Conservation (phyloP, 441 rosid species). For the Aleurites moluccanus region DNA sequence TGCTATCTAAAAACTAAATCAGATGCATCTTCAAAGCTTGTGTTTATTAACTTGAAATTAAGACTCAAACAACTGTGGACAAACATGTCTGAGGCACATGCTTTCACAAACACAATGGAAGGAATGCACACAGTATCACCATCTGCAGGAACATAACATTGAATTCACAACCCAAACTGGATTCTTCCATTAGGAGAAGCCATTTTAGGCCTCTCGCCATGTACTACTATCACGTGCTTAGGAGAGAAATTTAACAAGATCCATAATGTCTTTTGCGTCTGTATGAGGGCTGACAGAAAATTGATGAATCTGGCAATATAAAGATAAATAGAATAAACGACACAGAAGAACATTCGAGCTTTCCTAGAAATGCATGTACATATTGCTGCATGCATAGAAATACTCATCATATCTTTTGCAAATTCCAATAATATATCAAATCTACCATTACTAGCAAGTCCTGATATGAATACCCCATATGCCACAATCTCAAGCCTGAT, state of each 20-base stretch:
- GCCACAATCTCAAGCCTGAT: slow-evolving; percentile 11
- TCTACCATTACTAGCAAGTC: slow-evolving; percentile 18
- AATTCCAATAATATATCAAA: slow-evolving; percentile 5
- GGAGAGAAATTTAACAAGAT: slow-evolving; percentile 89
- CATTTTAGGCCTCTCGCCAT: slow-evolving; percentile 94
- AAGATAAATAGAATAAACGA: neutral
- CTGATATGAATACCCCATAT: slow-evolving; percentile 14
- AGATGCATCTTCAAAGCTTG: slow-evolving; percentile 28
- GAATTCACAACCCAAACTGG: slow-evolving; percentile 66
- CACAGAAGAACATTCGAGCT: neutral
- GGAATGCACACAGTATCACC: slow-evolving; percentile 65
- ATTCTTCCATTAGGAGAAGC: slow-evolving; percentile 64
- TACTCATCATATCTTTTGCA: slow-evolving; percentile 3
- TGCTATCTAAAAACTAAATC: slow-evolving; percentile 27
- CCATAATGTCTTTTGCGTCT: slow-evolving; percentile 89
- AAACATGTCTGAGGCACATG: slow-evolving; percentile 57
- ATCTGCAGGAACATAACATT: slow-evolving; percentile 73
- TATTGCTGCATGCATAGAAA: neutral
- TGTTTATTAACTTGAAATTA: slow-evolving; percentile 57
- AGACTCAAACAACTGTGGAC: slow-evolving; percentile 59
- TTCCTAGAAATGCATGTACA: neutral
- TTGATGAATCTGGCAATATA: slow-evolving; percentile 74
- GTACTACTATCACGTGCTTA: slow-evolving; percentile 76
- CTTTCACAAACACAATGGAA: slow-evolving; percentile 55
- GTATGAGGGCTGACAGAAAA: slow-evolving; percentile 94